Base-by-base conservation (phyloP, 805 yeast species). In the Metschnikowia noctiluminum region DNA sequence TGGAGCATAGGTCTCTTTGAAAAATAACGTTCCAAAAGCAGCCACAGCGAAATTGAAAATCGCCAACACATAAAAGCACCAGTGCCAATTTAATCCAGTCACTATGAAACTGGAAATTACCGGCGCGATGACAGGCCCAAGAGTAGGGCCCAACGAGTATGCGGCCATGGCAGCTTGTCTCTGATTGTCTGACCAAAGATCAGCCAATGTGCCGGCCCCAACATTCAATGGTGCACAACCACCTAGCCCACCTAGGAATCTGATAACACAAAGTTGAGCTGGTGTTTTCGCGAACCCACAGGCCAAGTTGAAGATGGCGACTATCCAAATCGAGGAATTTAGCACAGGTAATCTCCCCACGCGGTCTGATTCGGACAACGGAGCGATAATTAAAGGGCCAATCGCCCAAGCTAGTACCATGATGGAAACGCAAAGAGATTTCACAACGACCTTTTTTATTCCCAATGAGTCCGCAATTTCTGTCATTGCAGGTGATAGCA, bases 41-140 rank as follows among this genome's bases (percentile, higher is more conserved):
- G 77, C 60, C 69, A 69, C 48, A 64, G 65, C 51, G 3, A 84
- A 87, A 53, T 83, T 77, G 54, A 82, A 65, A n/a, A 86, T 81
- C 16, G 84, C 67, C 43, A 80, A 64, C 14, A 79, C 71, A 74
- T 80, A 80, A 57, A 84, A 80, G 41, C 76, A 79, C 94, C 94
- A 87, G 62, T 85, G 75, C 82, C 87, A 86, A 37, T 68, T 59
- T 21, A 68, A 60, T 40, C 74, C 62, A 36, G 80, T 71, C 16
- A 78, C 81, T 26, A 81, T 68, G 57, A 74, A 84, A 1, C 87
- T 85, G 3, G 84, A 62, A 12, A 83, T 69, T 2, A 82, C 70
- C 0, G 87, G 86, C 1, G 85, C 82, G 21, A 84, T 58, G 1
- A 84, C 76, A 1, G 94, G 92, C 0, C 92, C 94, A 38, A 84